Percentiles rank a stretch among this genome's conserved stretches.
Conservation (phyloP, 345 rosid genomes). For the Psidium guajava region DNA sequence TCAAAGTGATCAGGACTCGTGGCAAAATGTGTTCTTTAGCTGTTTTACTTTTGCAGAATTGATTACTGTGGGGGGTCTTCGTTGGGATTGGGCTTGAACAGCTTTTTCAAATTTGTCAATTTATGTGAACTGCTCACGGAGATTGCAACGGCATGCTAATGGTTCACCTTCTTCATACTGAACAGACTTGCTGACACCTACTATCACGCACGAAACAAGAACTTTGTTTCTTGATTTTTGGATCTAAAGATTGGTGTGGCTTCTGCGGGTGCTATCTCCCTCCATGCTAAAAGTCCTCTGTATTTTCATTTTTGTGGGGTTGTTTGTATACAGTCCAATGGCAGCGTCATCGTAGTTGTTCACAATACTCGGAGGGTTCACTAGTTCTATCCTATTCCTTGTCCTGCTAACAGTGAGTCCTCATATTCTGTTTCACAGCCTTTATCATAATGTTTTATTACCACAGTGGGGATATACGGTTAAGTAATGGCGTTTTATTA, state of each 20-base stretch:
- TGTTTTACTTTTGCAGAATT: too few relatives aligned
- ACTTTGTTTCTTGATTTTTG: neutral
- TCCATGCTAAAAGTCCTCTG: neutral
- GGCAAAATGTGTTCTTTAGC: too few relatives aligned
- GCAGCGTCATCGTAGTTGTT: constrained; percentile 75
- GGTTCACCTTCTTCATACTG: neutral
- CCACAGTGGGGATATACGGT: neutral
- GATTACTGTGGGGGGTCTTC: too few relatives aligned
- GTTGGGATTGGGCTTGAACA: too few relatives aligned
- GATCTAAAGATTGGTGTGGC: neutral
- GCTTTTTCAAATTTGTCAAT: too few relatives aligned
- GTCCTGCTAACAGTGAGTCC: constrained; percentile 54
- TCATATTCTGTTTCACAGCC: neutral
- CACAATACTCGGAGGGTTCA: constrained; percentile 82
- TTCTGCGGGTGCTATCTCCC: neutral
- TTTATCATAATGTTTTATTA: neutral
- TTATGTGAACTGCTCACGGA: too few relatives aligned
- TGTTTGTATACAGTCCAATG: constrained; percentile 24
- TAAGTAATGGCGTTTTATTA: neutral
- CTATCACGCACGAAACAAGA: neutral
- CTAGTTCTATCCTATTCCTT: constrained; percentile 72
- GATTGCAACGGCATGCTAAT: neutral
- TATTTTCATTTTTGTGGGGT: neutral
- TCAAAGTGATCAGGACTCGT: too few relatives aligned
- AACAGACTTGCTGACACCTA: neutral